Percentiles rank a stretch among this genome's conserved stretches.
phyloP scores from a whole-genome alignment of 2,329 filamentous ascomycete species.

The Ramularia endophylla region DNA sequence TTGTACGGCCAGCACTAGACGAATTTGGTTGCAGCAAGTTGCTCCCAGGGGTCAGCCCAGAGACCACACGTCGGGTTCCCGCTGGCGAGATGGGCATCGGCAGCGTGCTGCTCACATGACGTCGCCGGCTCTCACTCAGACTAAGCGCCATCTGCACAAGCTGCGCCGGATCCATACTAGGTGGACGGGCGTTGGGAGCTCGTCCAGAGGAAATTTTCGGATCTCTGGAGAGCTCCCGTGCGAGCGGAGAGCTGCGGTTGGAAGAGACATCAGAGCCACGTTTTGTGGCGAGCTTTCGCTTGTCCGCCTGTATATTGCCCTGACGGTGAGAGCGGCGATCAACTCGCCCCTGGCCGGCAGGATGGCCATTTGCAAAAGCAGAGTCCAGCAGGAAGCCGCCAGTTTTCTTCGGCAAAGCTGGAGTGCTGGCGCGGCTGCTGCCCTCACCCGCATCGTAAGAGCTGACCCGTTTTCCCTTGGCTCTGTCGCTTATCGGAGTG shows the following conservation, averaged over 20 bases:
- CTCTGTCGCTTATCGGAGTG: conserved; percentile 1
- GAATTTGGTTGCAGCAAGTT: conserved; percentile 48
- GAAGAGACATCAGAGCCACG: conserved; percentile 24
- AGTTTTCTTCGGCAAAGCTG: conserved; percentile 25
- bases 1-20: conserved; percentile 27
- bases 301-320: conserved; percentile 15
- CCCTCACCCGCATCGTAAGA: conserved; percentile 6
- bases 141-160: conserved; percentile 91
- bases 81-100: conserved; percentile 46
- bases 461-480: conserved; percentile 4
- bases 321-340: conserved; percentile 17
- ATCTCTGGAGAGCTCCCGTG: conserved; percentile 18
- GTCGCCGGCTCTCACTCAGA: conserved; percentile 70
- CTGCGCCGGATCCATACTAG: conserved; percentile 74
- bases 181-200: conserved; percentile 3
- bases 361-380: conserved; percentile 20
- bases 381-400: conserved; percentile 36
- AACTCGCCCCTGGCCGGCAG: conserved; percentile 2
- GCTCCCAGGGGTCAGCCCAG: conserved; percentile 35
- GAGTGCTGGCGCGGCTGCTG: conserved; percentile 9
- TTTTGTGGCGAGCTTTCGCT: conserved; percentile 9
- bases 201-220: conserved; percentile 5
- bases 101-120: conserved; percentile 55
- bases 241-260: conserved; percentile 24
- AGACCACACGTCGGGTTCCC: conserved; percentile 41